Base-by-base conservation (phyloP, 1,284 basidiomycete species). In the Sphagnurus paluster region DNA sequence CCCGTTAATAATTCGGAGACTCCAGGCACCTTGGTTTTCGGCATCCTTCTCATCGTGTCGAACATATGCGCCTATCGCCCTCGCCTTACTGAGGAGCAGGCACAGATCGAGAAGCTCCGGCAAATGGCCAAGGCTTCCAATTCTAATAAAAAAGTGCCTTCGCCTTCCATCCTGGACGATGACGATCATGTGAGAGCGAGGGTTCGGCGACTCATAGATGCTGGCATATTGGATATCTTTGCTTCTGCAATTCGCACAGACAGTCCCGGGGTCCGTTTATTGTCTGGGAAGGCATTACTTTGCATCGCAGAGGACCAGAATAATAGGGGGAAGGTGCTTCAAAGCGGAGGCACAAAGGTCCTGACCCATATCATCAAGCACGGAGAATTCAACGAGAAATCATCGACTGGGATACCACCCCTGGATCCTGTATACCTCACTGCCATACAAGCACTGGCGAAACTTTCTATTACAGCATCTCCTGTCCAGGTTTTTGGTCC, bases 401-500 rank as follows among this genome's bases (percentile, higher is more conserved):
- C 55, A 33, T 40, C 56, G 13, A 59, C 59, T 39, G 50, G 59
- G 25, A 54, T 23, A 39, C 48, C 59, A 19, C 60, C 62, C 30
- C 55, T 79, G 26, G 75, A 80, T 42, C 56, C 66, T n/a, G 60
- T 69, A 3, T 76, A 79, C 46, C 70, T 96, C 5, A 72, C 80
- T 9, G 76, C 91, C 0, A 77, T 92, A 23, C 96, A 98, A 64
- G 94, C 93, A 0, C 72, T 98, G 11, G 90, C 94, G 8, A 98
- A 97, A 61, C 82, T 99, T 24, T 75, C 90, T 40, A 98, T 99
- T 59, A 95, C 95, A 0, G 77, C 92, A 1, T 85, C 93, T 10
- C 96, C 96, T 0, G 67, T 90, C 1, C 84, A 94, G 49, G 87
- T 98, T 24, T 97, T 96, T 67, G 90, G 90, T 2, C 90, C 93